Conservation (phyloP, 495 filamentous ascomycete species). For the Penicillium bovifimosum region DNA sequence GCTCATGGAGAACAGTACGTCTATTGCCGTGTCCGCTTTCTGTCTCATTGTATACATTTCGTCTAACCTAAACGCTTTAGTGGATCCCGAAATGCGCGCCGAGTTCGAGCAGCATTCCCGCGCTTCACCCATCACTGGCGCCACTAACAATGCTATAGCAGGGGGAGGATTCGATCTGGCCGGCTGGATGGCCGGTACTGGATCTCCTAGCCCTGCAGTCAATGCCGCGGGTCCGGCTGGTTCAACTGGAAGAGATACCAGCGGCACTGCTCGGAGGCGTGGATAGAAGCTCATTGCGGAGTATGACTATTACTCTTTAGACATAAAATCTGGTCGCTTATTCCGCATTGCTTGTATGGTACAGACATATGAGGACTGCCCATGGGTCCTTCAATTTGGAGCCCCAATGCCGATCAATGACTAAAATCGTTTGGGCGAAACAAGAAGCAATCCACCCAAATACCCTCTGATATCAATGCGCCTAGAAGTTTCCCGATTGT, state of each 20-base stretch:
- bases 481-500: conserved; percentile 1
- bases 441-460: conserved; percentile 6
- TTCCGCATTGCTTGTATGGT: conserved; percentile 1
- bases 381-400: background rate
- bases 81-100: conserved; percentile 89
- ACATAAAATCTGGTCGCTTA: background rate
- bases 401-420: background rate
- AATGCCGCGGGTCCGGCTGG: conserved; percentile 24
- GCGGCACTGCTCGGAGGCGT: conserved; percentile 31
- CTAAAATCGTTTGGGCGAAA: background rate
- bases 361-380: conserved; percentile 3
- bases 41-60: background rate
- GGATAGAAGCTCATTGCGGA: conserved; percentile 15
- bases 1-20: conserved; percentile 90
- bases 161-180: conserved; percentile 72
- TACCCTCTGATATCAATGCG: background rate
- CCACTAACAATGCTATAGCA: conserved; percentile 33
- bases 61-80: conserved; percentile 36
- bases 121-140: conserved; percentile 55
- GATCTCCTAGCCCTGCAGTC: conserved; percentile 20
- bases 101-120: conserved; percentile 91
- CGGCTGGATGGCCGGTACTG: conserved; percentile 64
- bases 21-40: background rate
- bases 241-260: conserved; percentile 34
- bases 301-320: background rate